Percentiles rank a stretch among this genome's conserved stretches.
Conservation (phyloP, 768 basidiomycete genomes). For the Lyophyllum shimeji region DNA sequence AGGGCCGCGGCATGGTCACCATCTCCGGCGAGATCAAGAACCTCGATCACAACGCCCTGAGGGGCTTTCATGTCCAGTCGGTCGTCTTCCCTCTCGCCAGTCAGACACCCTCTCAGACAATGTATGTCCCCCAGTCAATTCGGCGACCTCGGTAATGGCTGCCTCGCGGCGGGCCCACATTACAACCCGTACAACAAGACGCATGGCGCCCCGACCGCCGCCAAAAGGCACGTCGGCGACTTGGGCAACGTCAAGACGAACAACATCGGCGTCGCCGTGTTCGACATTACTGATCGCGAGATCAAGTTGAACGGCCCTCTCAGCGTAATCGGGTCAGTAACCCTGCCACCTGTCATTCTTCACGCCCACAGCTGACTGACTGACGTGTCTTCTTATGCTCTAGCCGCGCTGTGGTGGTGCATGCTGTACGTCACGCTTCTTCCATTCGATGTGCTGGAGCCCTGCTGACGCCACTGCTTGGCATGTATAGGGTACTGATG, state of each 20-base stretch:
- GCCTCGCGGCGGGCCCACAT: slow-evolving; percentile 68
- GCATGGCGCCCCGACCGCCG: slow-evolving; percentile 64
- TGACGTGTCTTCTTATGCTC: background rate
- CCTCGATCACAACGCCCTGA: slow-evolving; percentile 54
- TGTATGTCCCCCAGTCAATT: slow-evolving; percentile 26
- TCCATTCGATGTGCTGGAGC: slow-evolving; percentile 10
- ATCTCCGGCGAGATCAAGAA: slow-evolving; percentile 62
- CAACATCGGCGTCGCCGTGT: slow-evolving; percentile 50
- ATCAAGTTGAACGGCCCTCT: slow-evolving; percentile 68
- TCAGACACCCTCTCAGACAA: background rate
- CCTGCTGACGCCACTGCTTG: background rate
- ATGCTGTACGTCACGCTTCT: slow-evolving; percentile 45
- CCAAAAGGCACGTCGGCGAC: slow-evolving; percentile 69
- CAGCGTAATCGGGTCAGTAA: slow-evolving; percentile 69
- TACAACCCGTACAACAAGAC: slow-evolving; percentile 69
- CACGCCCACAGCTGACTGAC: background rate
- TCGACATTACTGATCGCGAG: slow-evolving; percentile 57
- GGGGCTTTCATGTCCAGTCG: slow-evolving; percentile 84
- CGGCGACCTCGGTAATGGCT: slow-evolving; percentile 69
- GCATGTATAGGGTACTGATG: slow-evolving; percentile 67
- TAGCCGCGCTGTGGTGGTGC: slow-evolving; percentile 74
- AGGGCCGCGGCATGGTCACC: slow-evolving; percentile 49
- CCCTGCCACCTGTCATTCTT: background rate
- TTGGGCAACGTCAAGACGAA: slow-evolving; percentile 74
- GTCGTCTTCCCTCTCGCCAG: slow-evolving; percentile 21